Base-by-base conservation (phyloP, 192 early-diverging fungal genomes). In the Coemansia sp. region DNA sequence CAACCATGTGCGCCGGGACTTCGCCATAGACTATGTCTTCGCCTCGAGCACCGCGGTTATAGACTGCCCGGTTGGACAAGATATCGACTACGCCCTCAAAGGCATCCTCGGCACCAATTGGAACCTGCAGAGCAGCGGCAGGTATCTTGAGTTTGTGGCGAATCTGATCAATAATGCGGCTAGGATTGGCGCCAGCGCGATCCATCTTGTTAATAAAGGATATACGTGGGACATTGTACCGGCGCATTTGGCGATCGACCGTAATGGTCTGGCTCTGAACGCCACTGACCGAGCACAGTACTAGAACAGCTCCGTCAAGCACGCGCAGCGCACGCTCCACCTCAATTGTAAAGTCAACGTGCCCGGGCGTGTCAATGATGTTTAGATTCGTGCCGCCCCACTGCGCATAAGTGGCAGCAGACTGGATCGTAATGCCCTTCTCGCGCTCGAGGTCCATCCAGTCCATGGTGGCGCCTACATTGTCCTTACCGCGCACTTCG, bases 381-480 rank as follows among this genome's bases (percentile, higher is more conserved):
- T 93, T 93, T 39, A 94, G 86, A 68, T 92, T 92, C 62, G 88
- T 87, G 62, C 89, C 85, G 63, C 85, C 86, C 93, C 93, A 94
- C 50, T 84, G 77, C n/a, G 88, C 88, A 78, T 91, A 93, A 16
- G 93, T 94, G 27, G 93, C 91, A n/a, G 93, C 93, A 37, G 89
- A 91, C 81, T 93, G 91, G 68, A 94, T 94, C 33, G 93, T 94
- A 68, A 94, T 94, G 36, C 93, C 93, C 81, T 92, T 90, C 78
- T 99, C 97, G 66, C 95, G 87, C 85, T 98, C 97, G 24, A 98
- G 86, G 31, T 98, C 95, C 97, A 99, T 99, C 40, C 94, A 97
- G 84, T 99, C 97, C 97, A 99, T 99, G 72, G 95, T 98, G 13
- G 97, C 97, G 60, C 95, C 97, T 41, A 97, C 94, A 74, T 89